These are phyloP conservation scores for Irpex sp. DNA, from an alignment of 1,284 basidiomycete genomes.

Conservation along the genomic window DNA sequence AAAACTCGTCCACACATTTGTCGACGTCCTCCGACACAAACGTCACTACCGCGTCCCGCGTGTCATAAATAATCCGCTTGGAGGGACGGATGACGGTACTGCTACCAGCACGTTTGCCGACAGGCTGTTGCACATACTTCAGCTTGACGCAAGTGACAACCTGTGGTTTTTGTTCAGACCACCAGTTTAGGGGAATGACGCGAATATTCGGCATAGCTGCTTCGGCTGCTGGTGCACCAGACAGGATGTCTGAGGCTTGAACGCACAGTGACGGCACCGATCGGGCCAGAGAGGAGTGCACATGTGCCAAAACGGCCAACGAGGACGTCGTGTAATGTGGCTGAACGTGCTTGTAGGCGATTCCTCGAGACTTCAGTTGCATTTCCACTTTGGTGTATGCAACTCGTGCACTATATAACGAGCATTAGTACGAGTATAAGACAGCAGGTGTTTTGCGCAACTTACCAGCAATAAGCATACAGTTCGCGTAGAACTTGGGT, in stretches of 20 bases:
- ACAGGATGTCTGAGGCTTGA: conserved; percentile 73
- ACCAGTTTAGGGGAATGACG: conserved; percentile 86
- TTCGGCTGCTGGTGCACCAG: conserved; percentile 77
- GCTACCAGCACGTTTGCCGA: conserved; percentile 61
- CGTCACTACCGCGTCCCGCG: conserved; percentile 76
- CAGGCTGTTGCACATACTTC: conserved; percentile 81
- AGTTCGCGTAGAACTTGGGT: conserved; percentile 66
- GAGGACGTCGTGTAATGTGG: conserved; percentile 41
- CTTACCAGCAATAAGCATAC: conserved; percentile 77
- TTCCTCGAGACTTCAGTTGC: conserved; percentile 78
- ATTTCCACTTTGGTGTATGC: conserved; percentile 84
- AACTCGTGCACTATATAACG: conserved; percentile 70
- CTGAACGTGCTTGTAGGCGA: conserved; percentile 74
- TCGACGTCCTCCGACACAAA: conserved; percentile 83
- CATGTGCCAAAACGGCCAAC: conserved; percentile 43
- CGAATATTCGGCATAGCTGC: conserved; percentile 88
- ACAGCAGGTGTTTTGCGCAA: neutral
- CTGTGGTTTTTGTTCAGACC: conserved; percentile 68
- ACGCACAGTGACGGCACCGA: conserved; percentile 81
- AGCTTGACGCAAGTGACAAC: conserved; percentile 84
- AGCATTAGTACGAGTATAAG: neutral
- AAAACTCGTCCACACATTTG: conserved; percentile 81
- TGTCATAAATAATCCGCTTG: conserved; percentile 83
- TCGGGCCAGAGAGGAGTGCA: conserved; percentile 63
- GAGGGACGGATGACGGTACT: conserved; percentile 70